Conservation (phyloP, 2,329 filamentous ascomycete genomes). For the Trichoderma semiorbis region DNA sequence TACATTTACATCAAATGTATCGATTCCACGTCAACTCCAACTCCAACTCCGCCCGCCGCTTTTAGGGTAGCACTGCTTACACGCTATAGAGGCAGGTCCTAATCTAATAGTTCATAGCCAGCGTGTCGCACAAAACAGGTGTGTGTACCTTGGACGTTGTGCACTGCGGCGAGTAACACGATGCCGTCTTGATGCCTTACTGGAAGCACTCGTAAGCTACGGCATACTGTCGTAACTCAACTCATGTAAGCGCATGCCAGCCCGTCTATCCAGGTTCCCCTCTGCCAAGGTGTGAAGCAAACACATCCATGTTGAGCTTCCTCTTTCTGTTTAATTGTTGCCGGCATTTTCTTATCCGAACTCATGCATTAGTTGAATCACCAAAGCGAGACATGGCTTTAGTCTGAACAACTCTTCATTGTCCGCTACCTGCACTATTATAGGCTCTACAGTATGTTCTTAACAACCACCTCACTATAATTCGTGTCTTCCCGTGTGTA, state of each 20-base stretch:
- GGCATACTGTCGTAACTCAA: background rate
- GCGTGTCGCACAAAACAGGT: background rate
- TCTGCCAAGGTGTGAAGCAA: background rate
- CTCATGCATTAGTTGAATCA: background rate
- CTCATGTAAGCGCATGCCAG: background rate
- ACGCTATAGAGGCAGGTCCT: background rate
- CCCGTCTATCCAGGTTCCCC: background rate
- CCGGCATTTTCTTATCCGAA: background rate
- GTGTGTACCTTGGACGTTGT: background rate
- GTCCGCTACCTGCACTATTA: background rate
- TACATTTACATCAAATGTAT: background rate
- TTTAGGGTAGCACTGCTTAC: background rate
- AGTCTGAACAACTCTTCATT: background rate
- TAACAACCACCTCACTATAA: background rate
- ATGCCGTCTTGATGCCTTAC: background rate
- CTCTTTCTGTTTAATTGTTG: background rate
- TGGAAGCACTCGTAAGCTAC: background rate
- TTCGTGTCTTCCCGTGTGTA: background rate
- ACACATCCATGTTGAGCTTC: background rate
- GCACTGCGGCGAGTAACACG: background rate
- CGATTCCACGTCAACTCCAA: background rate
- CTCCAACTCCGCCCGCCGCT: background rate
- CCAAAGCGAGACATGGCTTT: background rate
- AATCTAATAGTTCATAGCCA: background rate
- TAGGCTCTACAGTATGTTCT: background rate